Evolutionary conservation across 352 stramenopile species (phyloP).

Genomic region (Globisporangium uncinulatum): DNA sequence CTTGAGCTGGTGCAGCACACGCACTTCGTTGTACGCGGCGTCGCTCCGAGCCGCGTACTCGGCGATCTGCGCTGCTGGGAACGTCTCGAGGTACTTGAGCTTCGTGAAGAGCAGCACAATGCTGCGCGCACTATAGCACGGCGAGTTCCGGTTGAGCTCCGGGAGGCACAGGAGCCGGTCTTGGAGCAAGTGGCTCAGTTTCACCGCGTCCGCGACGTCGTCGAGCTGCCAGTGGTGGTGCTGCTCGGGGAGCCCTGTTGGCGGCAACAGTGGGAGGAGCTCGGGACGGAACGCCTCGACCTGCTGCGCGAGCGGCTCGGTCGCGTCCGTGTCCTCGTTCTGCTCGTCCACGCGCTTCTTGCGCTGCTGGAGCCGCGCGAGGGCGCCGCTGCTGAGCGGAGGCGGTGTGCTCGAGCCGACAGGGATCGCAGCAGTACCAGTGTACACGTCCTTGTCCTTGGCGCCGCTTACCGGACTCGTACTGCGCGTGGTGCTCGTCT

Average conservation of each 20-base stretch:
- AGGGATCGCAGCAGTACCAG: background rate
- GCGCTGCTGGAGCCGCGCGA: slow-evolving; percentile 2
- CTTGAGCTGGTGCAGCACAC: slow-evolving; percentile 52
- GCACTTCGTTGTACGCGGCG: slow-evolving; percentile 62
- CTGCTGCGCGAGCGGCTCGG: slow-evolving; percentile 33
- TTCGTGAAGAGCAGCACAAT: slow-evolving; percentile 84
- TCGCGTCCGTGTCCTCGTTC: slow-evolving; percentile 8
- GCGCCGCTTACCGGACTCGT: slow-evolving; percentile 7
- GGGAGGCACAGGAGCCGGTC: slow-evolving; percentile 67
- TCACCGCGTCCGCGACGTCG: slow-evolving; percentile 48
- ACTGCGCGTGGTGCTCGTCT: slow-evolving; percentile 23
- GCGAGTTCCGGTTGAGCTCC: slow-evolving; percentile 74
- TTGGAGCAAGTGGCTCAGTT: slow-evolving; percentile 60
- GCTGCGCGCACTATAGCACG: slow-evolving; percentile 70
- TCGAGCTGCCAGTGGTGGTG: slow-evolving; percentile 32
- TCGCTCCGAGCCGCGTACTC: slow-evolving; percentile 45
- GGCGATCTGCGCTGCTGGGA: slow-evolving; percentile 46
- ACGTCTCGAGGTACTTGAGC: slow-evolving; percentile 78
- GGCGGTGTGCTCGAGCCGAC: no score
- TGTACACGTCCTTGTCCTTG: slow-evolving; percentile 4
- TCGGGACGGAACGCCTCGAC: slow-evolving; percentile 41
- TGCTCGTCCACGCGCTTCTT: slow-evolving; percentile 15
- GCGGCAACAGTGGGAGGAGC: slow-evolving; percentile 52
- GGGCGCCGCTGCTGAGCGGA: background rate
- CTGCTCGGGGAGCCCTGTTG: slow-evolving; percentile 25